Conservation (phyloP, 108 stramenopile genomes). For the Fistulifera pelliculosa region DNA sequence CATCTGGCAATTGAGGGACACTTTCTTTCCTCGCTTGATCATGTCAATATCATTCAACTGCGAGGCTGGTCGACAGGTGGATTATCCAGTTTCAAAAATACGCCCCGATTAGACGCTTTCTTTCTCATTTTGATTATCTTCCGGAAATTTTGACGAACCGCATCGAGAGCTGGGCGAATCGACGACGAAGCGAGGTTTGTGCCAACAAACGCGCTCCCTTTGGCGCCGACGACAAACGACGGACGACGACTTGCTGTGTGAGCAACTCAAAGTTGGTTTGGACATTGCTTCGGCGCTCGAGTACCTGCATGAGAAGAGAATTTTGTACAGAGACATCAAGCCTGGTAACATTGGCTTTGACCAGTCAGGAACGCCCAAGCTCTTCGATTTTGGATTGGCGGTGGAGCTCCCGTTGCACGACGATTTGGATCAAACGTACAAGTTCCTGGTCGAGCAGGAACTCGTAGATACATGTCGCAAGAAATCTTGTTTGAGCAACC, state of each 20-base stretch:
- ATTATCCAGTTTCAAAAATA: conserved; percentile 1
- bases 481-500: conserved; percentile 47
- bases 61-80: conserved; percentile 21
- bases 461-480: conserved; percentile 12
- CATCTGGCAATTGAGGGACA: conserved; percentile 48
- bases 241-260: conserved; percentile 12
- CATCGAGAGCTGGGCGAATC: conserved; percentile 32
- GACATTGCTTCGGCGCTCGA: conserved; percentile 31
- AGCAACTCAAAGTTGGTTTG: conserved; percentile 23
- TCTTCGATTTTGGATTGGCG: conserved; percentile 23
- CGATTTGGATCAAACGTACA: conserved; percentile 32
- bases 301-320: conserved; percentile 32
- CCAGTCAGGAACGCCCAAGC: conserved; percentile 13
- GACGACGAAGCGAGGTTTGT: no score
- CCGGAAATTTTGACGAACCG: conserved; percentile 26
- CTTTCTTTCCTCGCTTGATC: conserved; percentile 38
- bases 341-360: conserved; percentile 66
- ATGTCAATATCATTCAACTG: conserved; percentile 55
- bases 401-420: conserved; percentile 2
- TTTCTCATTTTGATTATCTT: conserved; percentile 46
- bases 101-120: conserved; percentile 15
- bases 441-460: conserved; percentile 5
- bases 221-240: conserved; percentile 6
- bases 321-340: conserved; percentile 50
- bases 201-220: conserved; percentile 35